Evolutionary conservation across 768 basidiomycete species (phyloP).

Genomic region (Termitomyces sp.): DNA sequence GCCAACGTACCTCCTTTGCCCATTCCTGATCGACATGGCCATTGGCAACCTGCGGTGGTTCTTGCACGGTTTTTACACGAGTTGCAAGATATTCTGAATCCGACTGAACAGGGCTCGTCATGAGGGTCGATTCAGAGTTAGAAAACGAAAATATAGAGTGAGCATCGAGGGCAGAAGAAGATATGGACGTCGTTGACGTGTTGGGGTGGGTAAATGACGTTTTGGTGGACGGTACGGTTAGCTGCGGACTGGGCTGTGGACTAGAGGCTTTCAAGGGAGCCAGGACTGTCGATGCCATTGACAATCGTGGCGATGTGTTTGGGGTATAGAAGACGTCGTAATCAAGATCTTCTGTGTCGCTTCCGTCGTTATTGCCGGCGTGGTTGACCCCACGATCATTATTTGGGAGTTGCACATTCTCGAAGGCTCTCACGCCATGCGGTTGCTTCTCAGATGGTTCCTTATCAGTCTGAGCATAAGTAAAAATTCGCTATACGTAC

Average conservation of each 20-base stretch:
- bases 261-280: conserved; percentile 24
- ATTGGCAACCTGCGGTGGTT: conserved; percentile 13
- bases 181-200: conserved; percentile 31
- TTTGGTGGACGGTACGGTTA: conserved; percentile 19
- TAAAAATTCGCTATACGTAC: conserved; percentile 7
- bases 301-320: conserved; percentile 47
- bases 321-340: conserved; percentile 64
- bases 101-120: conserved; percentile 30
- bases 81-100: conserved; percentile 22
- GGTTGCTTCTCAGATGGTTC: conserved; percentile 7
- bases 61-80: conserved; percentile 13
- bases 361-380: conserved; percentile 11
- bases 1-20: conserved; percentile 67
- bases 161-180: conserved; percentile 36
- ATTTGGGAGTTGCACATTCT: conserved; percentile 2
- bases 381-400: conserved; percentile 4
- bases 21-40: conserved; percentile 52
- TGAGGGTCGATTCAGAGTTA: conserved; percentile 32
- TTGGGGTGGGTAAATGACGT: conserved; percentile 18
- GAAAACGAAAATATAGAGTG: conserved; percentile 38
- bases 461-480: conserved; percentile 1
- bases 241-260: conserved; percentile 8
- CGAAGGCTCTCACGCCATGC: conserved; percentile 13
- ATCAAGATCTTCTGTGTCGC: conserved; percentile 31
- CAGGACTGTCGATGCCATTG: conserved; percentile 32